Conservation (phyloP, 169 alveolate species). For the Besnoitia besnoiti region DNA sequence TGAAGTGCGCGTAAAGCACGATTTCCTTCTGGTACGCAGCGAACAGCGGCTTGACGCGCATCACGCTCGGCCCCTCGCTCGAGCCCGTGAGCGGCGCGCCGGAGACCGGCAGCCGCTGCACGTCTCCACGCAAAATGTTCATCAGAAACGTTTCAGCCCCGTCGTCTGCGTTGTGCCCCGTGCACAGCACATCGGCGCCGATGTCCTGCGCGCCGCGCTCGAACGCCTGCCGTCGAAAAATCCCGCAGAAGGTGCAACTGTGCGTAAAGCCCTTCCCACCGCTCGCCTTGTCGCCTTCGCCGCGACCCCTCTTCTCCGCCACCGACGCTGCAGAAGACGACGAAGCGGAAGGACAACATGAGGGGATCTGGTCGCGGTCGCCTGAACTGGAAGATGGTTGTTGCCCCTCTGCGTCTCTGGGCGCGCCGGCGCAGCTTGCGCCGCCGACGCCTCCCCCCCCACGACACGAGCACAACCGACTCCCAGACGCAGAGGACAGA, state of each 20-base stretch:
- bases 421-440: neutral
- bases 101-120: slow-evolving; percentile 90
- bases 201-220: slow-evolving; percentile 94
- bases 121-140: slow-evolving; percentile 96
- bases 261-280: neutral
- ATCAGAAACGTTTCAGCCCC: slow-evolving; percentile 96
- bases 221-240: slow-evolving; percentile 95
- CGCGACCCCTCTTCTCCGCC: neutral
- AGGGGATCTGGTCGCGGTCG: too few relatives aligned
- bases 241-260: slow-evolving; percentile 96
- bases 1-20: slow-evolving; percentile 95
- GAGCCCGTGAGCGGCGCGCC: slow-evolving; percentile 26
- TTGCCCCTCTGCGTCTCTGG: too few relatives aligned
- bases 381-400: too few relatives aligned
- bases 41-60: slow-evolving; percentile 91
- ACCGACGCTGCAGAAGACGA: too few relatives aligned
- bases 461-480: neutral
- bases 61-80: neutral
- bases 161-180: slow-evolving; percentile 99
- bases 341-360: too few relatives aligned
- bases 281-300: neutral
- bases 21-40: slow-evolving; percentile 96
- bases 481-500: neutral
- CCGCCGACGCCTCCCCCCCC: neutral
- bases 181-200: slow-evolving; percentile 91